Conservation (phyloP, 192 early-diverging fungal species). For the Coemansia sp. region DNA sequence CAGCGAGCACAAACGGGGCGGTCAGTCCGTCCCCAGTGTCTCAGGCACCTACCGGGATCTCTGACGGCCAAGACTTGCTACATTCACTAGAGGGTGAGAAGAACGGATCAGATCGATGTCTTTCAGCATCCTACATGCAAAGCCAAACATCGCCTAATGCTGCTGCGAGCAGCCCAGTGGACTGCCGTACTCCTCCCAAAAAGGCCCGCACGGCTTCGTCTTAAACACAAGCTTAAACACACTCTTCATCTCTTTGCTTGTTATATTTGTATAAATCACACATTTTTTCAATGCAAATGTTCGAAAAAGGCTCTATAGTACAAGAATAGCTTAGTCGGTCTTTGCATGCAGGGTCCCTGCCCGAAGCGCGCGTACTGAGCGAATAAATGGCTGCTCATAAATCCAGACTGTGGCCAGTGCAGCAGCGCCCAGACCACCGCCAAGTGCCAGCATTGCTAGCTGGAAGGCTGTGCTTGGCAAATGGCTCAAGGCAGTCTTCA, state of each 20-base stretch:
- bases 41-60: neutral
- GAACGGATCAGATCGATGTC: neutral
- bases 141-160: constrained; percentile 7
- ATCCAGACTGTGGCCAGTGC: constrained; percentile 29
- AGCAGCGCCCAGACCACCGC: constrained; percentile 12
- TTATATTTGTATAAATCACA: constrained; percentile 8
- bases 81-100: constrained; percentile 1
- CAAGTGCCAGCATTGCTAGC: constrained; percentile 15
- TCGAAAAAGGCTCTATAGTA: neutral
- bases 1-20: too few species aligned
- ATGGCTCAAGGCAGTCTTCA: neutral
- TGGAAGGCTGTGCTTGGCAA: neutral
- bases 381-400: constrained; percentile 34
- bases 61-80: neutral
- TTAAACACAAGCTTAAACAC: constrained; percentile 9
- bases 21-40: too few species aligned
- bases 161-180: constrained; percentile 12
- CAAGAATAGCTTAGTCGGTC: neutral
- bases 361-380: constrained; percentile 16
- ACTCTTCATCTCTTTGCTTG: neutral
- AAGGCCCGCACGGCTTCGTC: constrained; percentile 47
- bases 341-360: constrained; percentile 11
- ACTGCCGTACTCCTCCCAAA: constrained; percentile 36
- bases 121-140: constrained; percentile 14
- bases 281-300: neutral